Conservation (phyloP, 1,139 yeast species). For the Sugiyamaella grinbergsii region DNA sequence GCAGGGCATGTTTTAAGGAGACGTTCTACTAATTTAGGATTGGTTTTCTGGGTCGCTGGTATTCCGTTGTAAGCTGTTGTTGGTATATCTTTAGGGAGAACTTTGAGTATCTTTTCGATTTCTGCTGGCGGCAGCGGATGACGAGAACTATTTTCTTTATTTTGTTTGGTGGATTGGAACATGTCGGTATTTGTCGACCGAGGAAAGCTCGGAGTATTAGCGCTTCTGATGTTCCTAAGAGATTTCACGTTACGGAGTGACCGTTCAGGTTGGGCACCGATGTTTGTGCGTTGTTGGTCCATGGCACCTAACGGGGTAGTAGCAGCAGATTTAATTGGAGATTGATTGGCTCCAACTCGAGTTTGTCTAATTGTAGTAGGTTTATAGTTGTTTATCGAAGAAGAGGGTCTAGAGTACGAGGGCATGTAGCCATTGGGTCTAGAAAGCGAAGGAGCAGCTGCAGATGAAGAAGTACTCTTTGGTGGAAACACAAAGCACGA, state of each 20-base stretch:
- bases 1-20: conserved; percentile 3
- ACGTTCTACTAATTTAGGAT: conserved; percentile 6
- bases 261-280: background rate
- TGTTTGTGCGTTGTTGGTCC: conserved; percentile 1
- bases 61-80: too few relatives aligned
- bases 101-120: conserved; percentile 25
- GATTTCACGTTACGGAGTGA: conserved; percentile 3
- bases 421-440: background rate
- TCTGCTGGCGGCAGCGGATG: background rate
- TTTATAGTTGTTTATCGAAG: background rate
- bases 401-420: background rate
- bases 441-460: background rate
- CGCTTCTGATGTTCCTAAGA: conserved; percentile 2
- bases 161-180: background rate
- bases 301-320: conserved; percentile 1
- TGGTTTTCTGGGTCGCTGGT: background rate
- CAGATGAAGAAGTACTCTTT: background rate
- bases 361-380: conserved; percentile 6
- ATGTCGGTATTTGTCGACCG: background rate
- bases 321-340: background rate
- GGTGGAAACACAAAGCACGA: conserved; percentile 10
- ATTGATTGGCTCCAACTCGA: background rate
- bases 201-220: background rate
- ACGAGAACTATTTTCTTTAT: background rate
- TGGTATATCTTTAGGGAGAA: conserved; percentile 22